phyloP scores from a whole-genome alignment of 805 yeast species.

The Wickerhamiella azymoides region DNA sequence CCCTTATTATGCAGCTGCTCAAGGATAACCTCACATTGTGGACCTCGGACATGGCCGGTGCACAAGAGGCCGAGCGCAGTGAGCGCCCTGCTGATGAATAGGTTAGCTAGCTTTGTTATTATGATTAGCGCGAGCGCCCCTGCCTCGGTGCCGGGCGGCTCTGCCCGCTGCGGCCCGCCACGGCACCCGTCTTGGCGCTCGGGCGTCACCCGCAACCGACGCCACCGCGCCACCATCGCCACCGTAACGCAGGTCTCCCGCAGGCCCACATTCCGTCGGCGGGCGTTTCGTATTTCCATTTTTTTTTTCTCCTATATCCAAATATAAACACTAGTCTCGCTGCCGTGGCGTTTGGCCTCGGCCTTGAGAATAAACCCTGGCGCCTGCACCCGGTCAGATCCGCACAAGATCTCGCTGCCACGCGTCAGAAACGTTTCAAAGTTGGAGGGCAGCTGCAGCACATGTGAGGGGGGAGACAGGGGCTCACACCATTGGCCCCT shows the following conservation, averaged over 20 bases:
- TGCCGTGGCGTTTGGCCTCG: not conserved
- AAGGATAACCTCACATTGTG: conserved; percentile 41
- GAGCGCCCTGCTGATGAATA: not conserved
- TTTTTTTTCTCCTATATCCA: not conserved
- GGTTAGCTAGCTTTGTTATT: not conserved
- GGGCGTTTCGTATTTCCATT: not conserved
- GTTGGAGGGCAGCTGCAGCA: not conserved
- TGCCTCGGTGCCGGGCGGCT: no score
- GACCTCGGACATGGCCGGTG: conserved; percentile 38
- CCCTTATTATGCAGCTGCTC: conserved; percentile 96
- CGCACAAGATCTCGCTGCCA: not conserved
- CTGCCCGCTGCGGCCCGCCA: no score
- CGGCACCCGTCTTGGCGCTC: no score
- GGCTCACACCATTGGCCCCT: not conserved
- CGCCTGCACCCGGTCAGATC: not conserved
- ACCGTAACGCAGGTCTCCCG: no score
- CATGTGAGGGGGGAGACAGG: not conserved
- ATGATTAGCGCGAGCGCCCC: no score
- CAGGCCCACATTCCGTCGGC: no score
- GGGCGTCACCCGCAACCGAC: no score
- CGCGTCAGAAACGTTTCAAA: not conserved
- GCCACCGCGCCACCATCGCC: no score
- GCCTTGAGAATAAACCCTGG: not conserved
- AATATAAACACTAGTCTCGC: not conserved
- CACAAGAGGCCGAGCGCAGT: conserved; percentile 6